Evolutionary conservation across 441 rosid genomes (phyloP), one percentile per base, ranked within the genome.

Genomic region (Biscutella laevigata): DNA sequence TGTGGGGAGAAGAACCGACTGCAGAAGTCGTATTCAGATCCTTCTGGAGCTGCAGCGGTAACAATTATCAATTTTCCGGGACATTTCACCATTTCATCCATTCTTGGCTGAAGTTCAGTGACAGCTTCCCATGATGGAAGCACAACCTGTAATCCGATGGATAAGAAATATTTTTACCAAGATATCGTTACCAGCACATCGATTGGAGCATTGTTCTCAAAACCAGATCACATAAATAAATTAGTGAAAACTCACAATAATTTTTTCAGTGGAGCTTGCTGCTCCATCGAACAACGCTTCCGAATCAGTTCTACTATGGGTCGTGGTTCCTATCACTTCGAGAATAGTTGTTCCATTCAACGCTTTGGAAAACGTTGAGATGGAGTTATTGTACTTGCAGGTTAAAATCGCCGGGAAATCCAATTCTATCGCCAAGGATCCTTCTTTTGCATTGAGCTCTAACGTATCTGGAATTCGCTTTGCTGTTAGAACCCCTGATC

Each of bases 401-500:
- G 62, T 39, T 7, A 75, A 48, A 28, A 66, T 64, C 17, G 38
- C 0, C 14, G 87, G 96, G 36, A 85, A 81, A 54, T 74, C 47
- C 64, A 88, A 27, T 48, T 85, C 84, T 4, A 88, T 57, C 16
- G 66, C 62, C 45, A 58, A 77, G 36, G 55, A 13, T 0, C 50
- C 52, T 3, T 56, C 39, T 5, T 37, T 56, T 54, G 46, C 67
- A 6, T 42, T 50, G 4, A 51, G 26, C 15, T 10, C 19, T 1
- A 19, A 1, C 19, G 29, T 54, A 15, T 69, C 69, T 2, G 65
- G 66, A 66, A 81, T 61, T 58, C 32, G 74, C 60, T 76, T 78
- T 4, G 94, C 91, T 3, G 64, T 80, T 6, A 82, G 68, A 56
- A 81, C 61, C 30, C 86, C 86, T 0, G 88, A 79, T n/a, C 57